Percentiles rank a stretch among this genome's conserved stretches.
These are phyloP conservation scores for Ceratobasidium sp. DNA, from an alignment of 1,284 basidiomycete species.

Conservation along the genomic window DNA sequence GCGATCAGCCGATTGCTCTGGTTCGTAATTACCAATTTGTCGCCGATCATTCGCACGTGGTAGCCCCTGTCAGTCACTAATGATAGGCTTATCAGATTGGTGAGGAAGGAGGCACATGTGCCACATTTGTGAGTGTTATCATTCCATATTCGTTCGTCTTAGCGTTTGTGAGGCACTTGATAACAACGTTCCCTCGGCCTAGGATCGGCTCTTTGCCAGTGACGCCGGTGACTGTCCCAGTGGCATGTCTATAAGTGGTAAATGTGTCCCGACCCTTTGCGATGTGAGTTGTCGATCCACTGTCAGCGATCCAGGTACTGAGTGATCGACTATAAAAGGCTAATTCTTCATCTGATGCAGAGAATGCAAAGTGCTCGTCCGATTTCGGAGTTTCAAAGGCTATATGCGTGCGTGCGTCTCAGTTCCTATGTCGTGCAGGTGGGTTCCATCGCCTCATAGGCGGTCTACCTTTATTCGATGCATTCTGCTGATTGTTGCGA, in stretches of 20 bases:
- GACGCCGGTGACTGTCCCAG: conserved; percentile 3
- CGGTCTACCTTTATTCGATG: neutral
- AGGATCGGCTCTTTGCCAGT: conserved; percentile 15
- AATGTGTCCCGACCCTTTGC: conserved; percentile 8
- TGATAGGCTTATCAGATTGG: conserved; percentile 53
- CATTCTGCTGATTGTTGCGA: neutral
- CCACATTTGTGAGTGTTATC: conserved; percentile 50
- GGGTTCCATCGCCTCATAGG: neutral
- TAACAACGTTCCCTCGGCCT: conserved; percentile 36
- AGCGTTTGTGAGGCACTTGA: conserved; percentile 41
- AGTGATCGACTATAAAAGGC: neutral
- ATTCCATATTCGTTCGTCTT: conserved; percentile 10
- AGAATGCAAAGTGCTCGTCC: neutral
- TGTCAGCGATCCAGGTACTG: conserved; percentile 10
- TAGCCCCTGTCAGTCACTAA: no score
- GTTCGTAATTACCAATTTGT: no score
- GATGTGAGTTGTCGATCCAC: conserved; percentile 5
- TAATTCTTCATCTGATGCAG: neutral
- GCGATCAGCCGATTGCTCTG: no score
- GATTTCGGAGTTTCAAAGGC: neutral
- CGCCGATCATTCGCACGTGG: no score
- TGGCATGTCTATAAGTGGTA: neutral
- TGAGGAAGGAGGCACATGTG: conserved; percentile 53
- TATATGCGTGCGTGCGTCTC: neutral
- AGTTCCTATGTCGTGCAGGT: neutral